Conservation (phyloP, 2,329 filamentous ascomycete genomes). For the Claviceps sp. region DNA sequence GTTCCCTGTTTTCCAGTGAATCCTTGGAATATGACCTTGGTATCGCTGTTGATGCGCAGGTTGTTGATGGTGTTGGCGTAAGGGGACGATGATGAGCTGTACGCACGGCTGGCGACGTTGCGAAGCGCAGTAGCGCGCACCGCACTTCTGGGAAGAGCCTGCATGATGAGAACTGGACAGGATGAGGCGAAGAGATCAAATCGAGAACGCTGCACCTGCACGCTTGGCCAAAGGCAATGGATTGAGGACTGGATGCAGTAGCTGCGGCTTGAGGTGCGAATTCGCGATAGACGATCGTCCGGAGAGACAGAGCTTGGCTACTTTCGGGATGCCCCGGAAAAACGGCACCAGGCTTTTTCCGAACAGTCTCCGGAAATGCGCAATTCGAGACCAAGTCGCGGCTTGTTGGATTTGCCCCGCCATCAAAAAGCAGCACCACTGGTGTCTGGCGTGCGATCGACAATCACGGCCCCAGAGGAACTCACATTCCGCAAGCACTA, state of each 20-base stretch:
- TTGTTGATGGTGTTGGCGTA: constrained; percentile 68
- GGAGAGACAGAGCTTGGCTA: constrained; percentile 4
- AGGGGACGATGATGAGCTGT: constrained; percentile 50
- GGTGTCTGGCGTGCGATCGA: not conserved
- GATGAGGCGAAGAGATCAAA: constrained; percentile 3
- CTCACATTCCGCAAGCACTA: not conserved
- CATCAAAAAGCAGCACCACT: not conserved
- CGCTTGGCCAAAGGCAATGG: constrained; percentile 9
- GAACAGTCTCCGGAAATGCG: constrained; percentile 7
- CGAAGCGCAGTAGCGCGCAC: constrained; percentile 56
- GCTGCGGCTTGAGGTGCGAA: constrained; percentile 10
- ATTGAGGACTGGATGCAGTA: constrained; percentile 10
- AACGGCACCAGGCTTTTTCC: constrained; percentile 14
- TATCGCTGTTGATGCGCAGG: constrained; percentile 83
- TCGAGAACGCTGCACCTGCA: constrained; percentile 9
- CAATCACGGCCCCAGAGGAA: not conserved
- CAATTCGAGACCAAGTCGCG: not conserved
- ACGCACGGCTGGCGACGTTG: constrained; percentile 47
- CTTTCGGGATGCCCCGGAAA: constrained; percentile 11
- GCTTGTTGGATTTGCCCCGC: constrained; percentile 1
- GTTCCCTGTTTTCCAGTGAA: constrained; percentile 97
- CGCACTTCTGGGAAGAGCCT: constrained; percentile 62
- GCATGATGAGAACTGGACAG: constrained; percentile 47
- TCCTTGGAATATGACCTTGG: constrained; percentile 92
- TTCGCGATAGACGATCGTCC: constrained; percentile 7